A percentile compares a stretch with the other conserved stretches of the same genome.
phyloP scores from a whole-genome alignment of 2,329 filamentous ascomycete genomes.

The Cercospora sesami region DNA sequence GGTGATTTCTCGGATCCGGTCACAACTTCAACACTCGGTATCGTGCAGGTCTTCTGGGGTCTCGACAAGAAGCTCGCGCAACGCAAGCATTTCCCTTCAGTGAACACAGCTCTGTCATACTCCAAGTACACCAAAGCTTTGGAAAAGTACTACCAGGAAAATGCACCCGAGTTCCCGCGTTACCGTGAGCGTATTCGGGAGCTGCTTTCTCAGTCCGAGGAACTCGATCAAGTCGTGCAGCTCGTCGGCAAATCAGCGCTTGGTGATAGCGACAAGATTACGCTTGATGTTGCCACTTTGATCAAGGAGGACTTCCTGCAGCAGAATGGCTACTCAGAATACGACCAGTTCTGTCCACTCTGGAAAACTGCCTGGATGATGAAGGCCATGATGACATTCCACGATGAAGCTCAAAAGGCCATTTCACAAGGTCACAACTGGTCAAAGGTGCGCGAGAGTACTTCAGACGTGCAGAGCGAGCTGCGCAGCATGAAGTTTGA shows the following conservation, averaged over 20 bases:
- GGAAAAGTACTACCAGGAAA: conserved; percentile 91
- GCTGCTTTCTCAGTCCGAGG: conserved; percentile 90
- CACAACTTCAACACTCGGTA: conserved; percentile 87
- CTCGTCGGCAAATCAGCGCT: conserved; percentile 96
- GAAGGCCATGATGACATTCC: conserved; percentile 98
- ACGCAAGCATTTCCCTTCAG: conserved; percentile 97
- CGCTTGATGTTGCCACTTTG: conserved; percentile 83
- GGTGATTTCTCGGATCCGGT: conserved; percentile 99
- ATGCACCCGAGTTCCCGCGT: conserved; percentile 89
- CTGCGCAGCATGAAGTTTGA: conserved; percentile 97
- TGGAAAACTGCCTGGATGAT: conserved; percentile 99
- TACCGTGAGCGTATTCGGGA: conserved; percentile 92
- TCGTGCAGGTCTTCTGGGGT: conserved; percentile 99
- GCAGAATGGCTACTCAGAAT: conserved; percentile 98
- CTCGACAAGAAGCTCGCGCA: conserved; percentile 99
- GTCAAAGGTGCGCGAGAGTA: conserved; percentile 89
- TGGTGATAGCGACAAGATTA: conserved; percentile 97
- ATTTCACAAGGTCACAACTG: conserved; percentile 87
- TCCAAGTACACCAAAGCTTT: conserved; percentile 90
- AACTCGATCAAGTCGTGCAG: conserved; percentile 97
- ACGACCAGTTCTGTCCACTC: conserved; percentile 97
- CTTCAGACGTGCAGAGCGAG: conserved; percentile 78
- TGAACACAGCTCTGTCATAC: conserved; percentile 94
- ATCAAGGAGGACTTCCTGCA: conserved; percentile 99
- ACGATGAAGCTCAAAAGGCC: conserved; percentile 96